These are phyloP conservation scores for Globisporangium iwayamae DNA, from an alignment of 352 stramenopile species.

Conservation along the genomic window DNA sequence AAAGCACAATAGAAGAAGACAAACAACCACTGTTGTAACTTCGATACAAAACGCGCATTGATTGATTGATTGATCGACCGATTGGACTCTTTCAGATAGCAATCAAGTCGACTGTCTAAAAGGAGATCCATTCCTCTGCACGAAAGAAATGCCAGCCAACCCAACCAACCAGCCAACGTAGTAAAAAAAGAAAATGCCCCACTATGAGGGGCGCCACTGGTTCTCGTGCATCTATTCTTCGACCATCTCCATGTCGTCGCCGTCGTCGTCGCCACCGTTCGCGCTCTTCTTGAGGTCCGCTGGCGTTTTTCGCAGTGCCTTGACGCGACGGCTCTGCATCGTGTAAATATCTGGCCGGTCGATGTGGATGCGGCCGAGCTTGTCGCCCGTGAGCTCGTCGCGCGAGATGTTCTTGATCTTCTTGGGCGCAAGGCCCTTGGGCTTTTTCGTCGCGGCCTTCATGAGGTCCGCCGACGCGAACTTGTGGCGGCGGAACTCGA, in stretches of 20 bases:
- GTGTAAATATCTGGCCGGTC: constrained; percentile 97
- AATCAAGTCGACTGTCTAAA: background rate
- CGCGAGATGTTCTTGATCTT: constrained; percentile 98
- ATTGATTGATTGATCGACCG: background rate
- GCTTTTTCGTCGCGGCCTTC: constrained; percentile 94
- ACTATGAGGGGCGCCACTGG: background rate
- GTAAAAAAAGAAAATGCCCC: background rate
- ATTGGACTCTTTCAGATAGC: background rate
- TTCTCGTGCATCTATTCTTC: constrained; percentile 17
- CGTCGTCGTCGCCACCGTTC: constrained; percentile 24
- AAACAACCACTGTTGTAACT: background rate
- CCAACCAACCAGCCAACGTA: too few relatives aligned
- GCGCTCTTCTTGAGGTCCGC: constrained; percentile 68
- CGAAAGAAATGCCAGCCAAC: background rate
- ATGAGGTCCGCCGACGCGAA: constrained; percentile 94
- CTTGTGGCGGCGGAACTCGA: constrained; percentile 93
- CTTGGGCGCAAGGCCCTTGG: constrained; percentile 89
- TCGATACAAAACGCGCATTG: constrained; percentile 4
- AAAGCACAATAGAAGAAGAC: background rate
- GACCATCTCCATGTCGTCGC: constrained; percentile 32
- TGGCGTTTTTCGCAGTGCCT: constrained; percentile 89
- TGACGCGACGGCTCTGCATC: constrained; percentile 94
- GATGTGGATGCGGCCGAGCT: constrained; percentile 97
- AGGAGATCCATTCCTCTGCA: background rate
- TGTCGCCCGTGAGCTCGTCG: constrained; percentile 97